Base-by-base conservation (phyloP, 2,329 filamentous ascomycete genomes). In the Alternaria longipes region DNA sequence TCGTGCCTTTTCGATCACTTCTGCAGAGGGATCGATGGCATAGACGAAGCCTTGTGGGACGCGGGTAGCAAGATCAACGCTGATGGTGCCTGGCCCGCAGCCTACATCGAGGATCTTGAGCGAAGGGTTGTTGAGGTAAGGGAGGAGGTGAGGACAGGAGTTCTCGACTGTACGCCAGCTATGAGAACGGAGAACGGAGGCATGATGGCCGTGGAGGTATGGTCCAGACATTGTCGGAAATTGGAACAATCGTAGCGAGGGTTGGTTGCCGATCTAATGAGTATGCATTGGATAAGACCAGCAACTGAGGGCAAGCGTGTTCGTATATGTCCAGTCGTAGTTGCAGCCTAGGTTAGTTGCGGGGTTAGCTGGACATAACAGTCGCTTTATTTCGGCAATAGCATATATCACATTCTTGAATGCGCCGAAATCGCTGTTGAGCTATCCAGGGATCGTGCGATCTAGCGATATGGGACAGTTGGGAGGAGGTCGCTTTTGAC, bases 11-110 rank as follows among this genome's bases (percentile, higher is more conserved):
- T 76, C 61, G 26, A 84, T 73, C 44, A 84, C 81, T 24, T 79
- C 76, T 36, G 74, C 60, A 5, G 80, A 81, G 42, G 82, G 73
- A 66, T 85, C 83, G 53, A 81, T 79, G 56, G 78, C 83, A 59
- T 78, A 81, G 30, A 84, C 78, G 50, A 78, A 74, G 59, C 82
- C 82, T 56, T 79, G 60, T 3, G 83, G 81, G 7, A 83, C 75
- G 60, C 78, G 78, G 18, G 76, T 68, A 2, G 81, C 80, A 8
- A 84, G 71, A 7, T 80, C 81, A 8, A 76, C 73, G 2, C 81
- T 80, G 64, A 85, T 84, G 34, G 81, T 83, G n/a, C 83, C 82
- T 4, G 82, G 81, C 1, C 83, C 83, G 41, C 81, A 80, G 41
- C 83, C 83, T 14, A 83, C 79, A 60, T 85, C 82, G 22, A 84